Evolutionary conservation across 2,329 filamentous ascomycete genomes (phyloP), one percentile per base, ranked within the genome.

Genomic region (Tothia fuscella): DNA sequence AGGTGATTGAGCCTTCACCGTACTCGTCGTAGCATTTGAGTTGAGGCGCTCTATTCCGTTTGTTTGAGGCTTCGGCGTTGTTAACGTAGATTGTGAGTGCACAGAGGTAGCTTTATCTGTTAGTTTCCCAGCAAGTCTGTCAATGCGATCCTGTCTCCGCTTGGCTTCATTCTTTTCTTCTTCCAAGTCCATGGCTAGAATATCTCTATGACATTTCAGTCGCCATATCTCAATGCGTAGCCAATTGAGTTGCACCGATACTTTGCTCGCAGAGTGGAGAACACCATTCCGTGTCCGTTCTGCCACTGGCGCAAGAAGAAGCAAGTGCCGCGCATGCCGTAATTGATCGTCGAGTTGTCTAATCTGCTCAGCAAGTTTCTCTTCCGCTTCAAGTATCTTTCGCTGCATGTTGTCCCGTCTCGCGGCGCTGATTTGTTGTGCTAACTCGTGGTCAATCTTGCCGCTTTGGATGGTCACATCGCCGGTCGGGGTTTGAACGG

Each of bases 171-270:
- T 20, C 20, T 41, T 68, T 53, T 94, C 88, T 50, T 94, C 85
- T 42, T 89, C 82, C 6, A 96, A 66, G 56, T 98, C 91, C 60
- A 87, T 72, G 4, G 78, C 68, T 16, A 98, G 65, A 46, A 96
- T 88, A 52, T 95, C 89, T 31, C 81, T 79, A 59, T 98, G 88
- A 49, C 88, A 95, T 54, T 78, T 89, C 52, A 89, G 74, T 41
- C 80, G 82, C 86, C 88, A 95, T 16, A 95, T 91, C 50, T 94
- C 86, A 57, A 93, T 81, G 46, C 89, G 74, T n/a, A 81, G 79
- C 89, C 89, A 95, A 57, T 91, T 93, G 46, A 98, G 65, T 56
- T 89, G 87, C 3, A 86, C 86, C 43, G 88, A 79, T 62, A 93
- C 80, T 6, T 82, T 78, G 5, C 80, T 85, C 16, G 91, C 89